Conservation (phyloP, 164 flowering plant genomes). For the Saururus chinensis region DNA sequence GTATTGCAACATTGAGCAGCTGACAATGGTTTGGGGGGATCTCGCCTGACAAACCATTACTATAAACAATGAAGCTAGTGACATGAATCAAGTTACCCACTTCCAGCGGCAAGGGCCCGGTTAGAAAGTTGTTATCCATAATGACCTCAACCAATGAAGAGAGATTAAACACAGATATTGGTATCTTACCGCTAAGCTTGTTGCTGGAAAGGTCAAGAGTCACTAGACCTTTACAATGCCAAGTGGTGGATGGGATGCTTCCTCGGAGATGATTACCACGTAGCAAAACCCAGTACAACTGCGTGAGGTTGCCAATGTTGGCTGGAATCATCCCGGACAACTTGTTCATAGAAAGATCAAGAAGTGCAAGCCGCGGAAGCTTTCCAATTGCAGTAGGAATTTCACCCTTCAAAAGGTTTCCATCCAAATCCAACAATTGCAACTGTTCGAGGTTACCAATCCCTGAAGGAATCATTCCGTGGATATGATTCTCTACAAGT, state of each 20-base stretch:
- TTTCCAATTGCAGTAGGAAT: conserved; percentile 21
- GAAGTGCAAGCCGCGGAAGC: conserved; percentile 10
- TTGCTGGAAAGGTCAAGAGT: background rate
- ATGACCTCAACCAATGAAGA: conserved; percentile 9
- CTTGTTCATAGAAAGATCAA: conserved; percentile 12
- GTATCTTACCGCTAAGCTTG: conserved; percentile 10
- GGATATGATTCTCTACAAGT: conserved; percentile 13
- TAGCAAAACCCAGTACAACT: background rate
- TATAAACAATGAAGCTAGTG: conserved; percentile 8
- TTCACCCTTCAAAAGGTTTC: conserved; percentile 16
- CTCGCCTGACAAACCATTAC: conserved; percentile 23
- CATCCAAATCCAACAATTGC: background rate
- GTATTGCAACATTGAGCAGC: conserved; percentile 7
- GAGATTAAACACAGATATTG: conserved; percentile 21
- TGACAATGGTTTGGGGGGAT: conserved; percentile 16
- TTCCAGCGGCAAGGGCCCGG: conserved; percentile 22
- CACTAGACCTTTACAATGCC: background rate
- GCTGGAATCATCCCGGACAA: conserved; percentile 17
- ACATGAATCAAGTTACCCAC: conserved; percentile 23
- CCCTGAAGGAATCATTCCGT: conserved; percentile 22
- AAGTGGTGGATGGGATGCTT: conserved; percentile 3
- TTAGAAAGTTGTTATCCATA: conserved; percentile 15
- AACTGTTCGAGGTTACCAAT: conserved; percentile 24
- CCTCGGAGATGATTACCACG: background rate
- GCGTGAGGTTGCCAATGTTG: conserved; percentile 17